These are phyloP conservation scores for Acarospora socialis DNA, from an alignment of 2,329 filamentous ascomycete species.

Conservation along the genomic window DNA sequence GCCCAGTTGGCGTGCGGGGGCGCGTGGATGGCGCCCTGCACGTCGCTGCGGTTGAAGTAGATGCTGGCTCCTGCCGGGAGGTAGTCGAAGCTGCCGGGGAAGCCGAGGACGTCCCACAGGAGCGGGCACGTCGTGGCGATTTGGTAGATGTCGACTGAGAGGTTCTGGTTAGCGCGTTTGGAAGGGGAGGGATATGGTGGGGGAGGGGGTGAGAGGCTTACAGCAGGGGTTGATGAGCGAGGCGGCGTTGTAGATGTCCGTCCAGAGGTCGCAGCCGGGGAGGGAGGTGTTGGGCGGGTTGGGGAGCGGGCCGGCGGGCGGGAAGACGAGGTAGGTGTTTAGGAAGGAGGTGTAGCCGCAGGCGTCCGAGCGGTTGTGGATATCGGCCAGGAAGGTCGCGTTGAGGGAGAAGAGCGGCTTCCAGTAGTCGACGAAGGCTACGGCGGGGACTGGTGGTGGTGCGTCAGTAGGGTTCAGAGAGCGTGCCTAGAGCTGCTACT, in stretches of 20 bases:
- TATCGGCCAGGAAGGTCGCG: conserved; percentile 37
- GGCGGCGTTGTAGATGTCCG: conserved; percentile 41
- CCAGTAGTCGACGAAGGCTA: conserved; percentile 49
- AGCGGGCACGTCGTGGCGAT: conserved; percentile 58
- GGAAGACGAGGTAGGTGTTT: conserved; percentile 51
- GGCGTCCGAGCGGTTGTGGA: conserved; percentile 37
- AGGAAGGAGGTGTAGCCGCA: conserved; percentile 52
- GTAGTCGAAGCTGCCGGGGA: conserved; percentile 52
- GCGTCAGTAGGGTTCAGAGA: no score
- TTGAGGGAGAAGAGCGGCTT: conserved; percentile 48
- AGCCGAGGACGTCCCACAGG: conserved; percentile 54
- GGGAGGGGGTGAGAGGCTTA: conserved; percentile 66
- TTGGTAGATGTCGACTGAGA: conserved; percentile 57
- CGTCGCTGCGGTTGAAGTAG: conserved; percentile 58
- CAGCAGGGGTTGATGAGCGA: conserved; percentile 58
- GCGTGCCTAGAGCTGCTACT: background rate
- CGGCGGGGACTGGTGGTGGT: conserved; percentile 30
- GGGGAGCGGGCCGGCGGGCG: conserved; percentile 48
- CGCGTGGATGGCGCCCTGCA: conserved; percentile 55
- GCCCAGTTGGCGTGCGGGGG: conserved; percentile 39
- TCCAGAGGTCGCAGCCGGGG: conserved; percentile 44
- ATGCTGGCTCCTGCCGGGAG: conserved; percentile 45
- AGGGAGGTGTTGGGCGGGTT: conserved; percentile 32
- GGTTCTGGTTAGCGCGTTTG: no score
- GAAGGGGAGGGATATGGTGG: no score